Evolutionary conservation across 1,139 yeast genomes (phyloP).

Genomic region (Geotrichum macrosporum): DNA sequence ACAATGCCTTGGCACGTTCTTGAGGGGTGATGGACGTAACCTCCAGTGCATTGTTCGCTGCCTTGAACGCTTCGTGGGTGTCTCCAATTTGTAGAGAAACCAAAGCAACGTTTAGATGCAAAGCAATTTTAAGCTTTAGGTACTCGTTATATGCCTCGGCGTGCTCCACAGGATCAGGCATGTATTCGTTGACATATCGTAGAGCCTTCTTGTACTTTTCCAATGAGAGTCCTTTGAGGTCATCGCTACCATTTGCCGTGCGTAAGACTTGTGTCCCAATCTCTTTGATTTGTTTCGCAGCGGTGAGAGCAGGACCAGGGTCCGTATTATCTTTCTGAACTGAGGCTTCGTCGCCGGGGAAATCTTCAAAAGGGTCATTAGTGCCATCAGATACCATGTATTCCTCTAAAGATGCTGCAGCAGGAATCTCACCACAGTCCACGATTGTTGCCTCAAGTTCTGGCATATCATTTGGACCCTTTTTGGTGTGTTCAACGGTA

Average conservation of each 20-base stretch:
- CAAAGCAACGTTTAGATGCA: conserved; percentile 67
- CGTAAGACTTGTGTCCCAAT: conserved; percentile 61
- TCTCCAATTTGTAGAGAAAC: conserved; percentile 61
- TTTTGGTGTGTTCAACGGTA: conserved; percentile 64
- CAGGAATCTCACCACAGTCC: conserved; percentile 67
- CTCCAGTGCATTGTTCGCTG: conserved; percentile 63
- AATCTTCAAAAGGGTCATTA: conserved; percentile 77
- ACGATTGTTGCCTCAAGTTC: conserved; percentile 56
- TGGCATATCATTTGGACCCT: conserved; percentile 63
- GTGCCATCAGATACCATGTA: conserved; percentile 57
- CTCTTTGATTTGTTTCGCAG: conserved; percentile 61
- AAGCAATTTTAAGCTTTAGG: conserved; percentile 50
- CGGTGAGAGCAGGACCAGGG: conserved; percentile 55
- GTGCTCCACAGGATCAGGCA: conserved; percentile 44
- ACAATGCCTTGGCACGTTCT: conserved; percentile 74
- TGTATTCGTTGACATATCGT: conserved; percentile 62
- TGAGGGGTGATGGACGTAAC: conserved; percentile 55
- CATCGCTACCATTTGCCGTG: not conserved
- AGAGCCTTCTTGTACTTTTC: conserved; percentile 69
- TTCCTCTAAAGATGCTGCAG: conserved; percentile 11
- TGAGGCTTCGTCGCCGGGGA: conserved; percentile 62
- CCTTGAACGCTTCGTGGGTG: conserved; percentile 51
- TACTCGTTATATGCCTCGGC: conserved; percentile 28
- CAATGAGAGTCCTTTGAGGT: conserved; percentile 49
- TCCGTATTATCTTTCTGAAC: conserved; percentile 36